Percentiles rank a stretch among this genome's conserved stretches.
These are phyloP conservation scores for Elongisporangium anandrum DNA, from an alignment of 352 stramenopile species.

Conservation along the genomic window DNA sequence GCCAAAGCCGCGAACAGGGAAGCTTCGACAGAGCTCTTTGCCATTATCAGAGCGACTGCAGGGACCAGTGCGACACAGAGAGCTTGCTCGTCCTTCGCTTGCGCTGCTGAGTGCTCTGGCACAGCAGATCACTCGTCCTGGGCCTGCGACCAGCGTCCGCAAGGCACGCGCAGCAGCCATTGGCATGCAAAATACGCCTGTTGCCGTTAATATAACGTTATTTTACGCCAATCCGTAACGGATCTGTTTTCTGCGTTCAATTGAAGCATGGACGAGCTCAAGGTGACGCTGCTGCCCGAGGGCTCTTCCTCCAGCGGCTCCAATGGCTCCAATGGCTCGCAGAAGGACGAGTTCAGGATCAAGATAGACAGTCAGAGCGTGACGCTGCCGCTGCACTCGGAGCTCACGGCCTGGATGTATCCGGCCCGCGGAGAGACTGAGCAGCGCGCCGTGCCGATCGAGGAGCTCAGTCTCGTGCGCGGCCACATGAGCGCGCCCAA, in stretches of 20 bases:
- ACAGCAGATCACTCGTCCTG: background rate
- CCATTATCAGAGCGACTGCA: background rate
- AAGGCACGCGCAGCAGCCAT: background rate
- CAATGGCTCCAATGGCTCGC: background rate
- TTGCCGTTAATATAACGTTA: background rate
- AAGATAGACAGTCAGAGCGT: constrained; percentile 4
- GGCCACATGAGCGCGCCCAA: constrained; percentile 16
- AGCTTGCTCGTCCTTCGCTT: background rate
- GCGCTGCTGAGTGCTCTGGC: background rate
- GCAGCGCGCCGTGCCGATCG: constrained; percentile 17
- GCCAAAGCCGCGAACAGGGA: background rate
- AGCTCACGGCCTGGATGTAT: constrained; percentile 36
- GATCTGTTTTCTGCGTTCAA: background rate
- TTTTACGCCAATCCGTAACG: background rate
- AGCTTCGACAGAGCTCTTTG: background rate
- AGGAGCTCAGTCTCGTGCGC: constrained; percentile 22
- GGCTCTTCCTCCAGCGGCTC: constrained; percentile 11
- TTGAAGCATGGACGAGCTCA: constrained; percentile 42
- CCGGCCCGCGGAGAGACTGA: constrained; percentile 31
- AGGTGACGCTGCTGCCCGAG: constrained; percentile 25
- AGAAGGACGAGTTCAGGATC: constrained; percentile 7
- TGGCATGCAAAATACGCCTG: background rate
- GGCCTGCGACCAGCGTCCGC: background rate
- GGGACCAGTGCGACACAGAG: background rate
- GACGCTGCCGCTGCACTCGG: constrained; percentile 12